Evolutionary conservation across 257 asterid species (phyloP).

Genomic region (Solanum megistacrolobum): DNA sequence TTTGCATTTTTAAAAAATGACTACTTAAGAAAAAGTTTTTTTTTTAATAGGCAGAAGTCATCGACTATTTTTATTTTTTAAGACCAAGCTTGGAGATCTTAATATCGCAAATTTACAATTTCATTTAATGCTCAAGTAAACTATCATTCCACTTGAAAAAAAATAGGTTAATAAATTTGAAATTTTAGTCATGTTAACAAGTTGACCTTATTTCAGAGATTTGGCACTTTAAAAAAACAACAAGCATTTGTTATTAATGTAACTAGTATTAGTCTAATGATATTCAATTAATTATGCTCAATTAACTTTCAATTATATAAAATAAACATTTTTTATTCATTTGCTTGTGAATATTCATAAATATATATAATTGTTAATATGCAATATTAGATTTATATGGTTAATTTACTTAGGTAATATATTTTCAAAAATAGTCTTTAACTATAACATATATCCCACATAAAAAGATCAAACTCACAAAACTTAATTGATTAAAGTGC

Average conservation of each 20-base stretch:
- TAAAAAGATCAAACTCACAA: not conserved
- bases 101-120: not conserved
- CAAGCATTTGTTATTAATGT: too few species aligned
- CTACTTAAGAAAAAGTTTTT: fast-evolving
- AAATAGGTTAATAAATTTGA: not conserved
- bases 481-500: too few species aligned
- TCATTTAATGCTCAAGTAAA: not conserved
- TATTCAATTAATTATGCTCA: not conserved
- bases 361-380: too few species aligned
- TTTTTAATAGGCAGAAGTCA: not conserved
- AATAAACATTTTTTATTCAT: not conserved
- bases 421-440: not conserved
- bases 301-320: too few species aligned
- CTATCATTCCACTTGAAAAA: not conserved
- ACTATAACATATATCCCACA: not conserved
- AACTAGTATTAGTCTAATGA: not conserved
- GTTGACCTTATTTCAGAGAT: not conserved
- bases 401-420: too few species aligned
- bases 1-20: not conserved
- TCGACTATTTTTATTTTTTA: not conserved
- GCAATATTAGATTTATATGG: not conserved
- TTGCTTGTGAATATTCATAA: too few species aligned
- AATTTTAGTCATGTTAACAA: too few species aligned
- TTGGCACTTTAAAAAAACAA: not conserved
- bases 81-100: not conserved